phyloP scores from a whole-genome alignment of 2,329 filamentous ascomycete genomes.

The Calonectria pauciramosa region DNA sequence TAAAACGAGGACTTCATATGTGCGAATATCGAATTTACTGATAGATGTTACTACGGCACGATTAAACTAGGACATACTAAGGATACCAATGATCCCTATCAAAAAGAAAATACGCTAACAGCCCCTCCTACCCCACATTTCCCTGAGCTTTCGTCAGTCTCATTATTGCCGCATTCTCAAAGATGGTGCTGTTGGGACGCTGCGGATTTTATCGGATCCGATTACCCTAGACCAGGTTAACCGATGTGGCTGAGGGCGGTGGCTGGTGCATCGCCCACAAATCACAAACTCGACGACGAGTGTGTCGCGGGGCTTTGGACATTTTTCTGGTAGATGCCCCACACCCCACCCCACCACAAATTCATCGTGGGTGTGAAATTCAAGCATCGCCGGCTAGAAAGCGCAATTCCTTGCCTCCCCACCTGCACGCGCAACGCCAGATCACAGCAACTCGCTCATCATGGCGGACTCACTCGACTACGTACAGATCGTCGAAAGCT shows the following conservation, averaged over 20 bases:
- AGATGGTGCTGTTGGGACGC: not conserved
- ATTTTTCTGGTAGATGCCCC: slow-evolving; percentile 46
- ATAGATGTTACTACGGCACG: not conserved
- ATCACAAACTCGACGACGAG: slow-evolving; percentile 15
- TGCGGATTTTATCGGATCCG: not conserved
- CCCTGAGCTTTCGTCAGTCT: not conserved
- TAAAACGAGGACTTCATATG: not conserved
- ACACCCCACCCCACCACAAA: slow-evolving; percentile 59
- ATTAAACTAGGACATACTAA: not conserved
- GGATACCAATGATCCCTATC: not conserved
- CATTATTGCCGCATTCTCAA: not conserved
- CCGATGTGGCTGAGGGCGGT: slow-evolving; percentile 36
- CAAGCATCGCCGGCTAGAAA: slow-evolving; percentile 44
- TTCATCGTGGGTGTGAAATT: slow-evolving; percentile 54
- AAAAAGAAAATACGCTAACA: not conserved
- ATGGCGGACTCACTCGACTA: slow-evolving; percentile 70
- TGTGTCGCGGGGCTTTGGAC: slow-evolving; percentile 47
- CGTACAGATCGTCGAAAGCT: slow-evolving; percentile 76
- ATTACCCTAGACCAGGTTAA: slow-evolving; percentile 23
- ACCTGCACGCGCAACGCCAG: slow-evolving; percentile 28
- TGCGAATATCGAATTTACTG: not conserved
- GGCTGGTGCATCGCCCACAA: slow-evolving; percentile 41
- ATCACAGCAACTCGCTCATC: slow-evolving; percentile 39
- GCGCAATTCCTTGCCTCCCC: slow-evolving; percentile 39
- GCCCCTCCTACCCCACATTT: not conserved